Conservation (phyloP, 306 rosid genomes). For the Begonia peltatifolia region DNA sequence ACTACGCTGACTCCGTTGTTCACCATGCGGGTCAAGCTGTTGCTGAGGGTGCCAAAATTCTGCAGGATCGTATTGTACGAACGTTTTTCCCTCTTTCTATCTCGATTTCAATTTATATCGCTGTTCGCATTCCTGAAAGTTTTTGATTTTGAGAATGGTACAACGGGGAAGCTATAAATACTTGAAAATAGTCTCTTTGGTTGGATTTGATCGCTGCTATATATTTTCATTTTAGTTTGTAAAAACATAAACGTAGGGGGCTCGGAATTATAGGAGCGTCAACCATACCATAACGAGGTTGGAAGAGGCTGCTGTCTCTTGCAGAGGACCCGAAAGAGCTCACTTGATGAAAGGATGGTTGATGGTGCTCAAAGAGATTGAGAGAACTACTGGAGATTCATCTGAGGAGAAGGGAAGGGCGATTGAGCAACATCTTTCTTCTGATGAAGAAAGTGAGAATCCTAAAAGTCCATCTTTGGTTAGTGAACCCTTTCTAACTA, state of each 20-base stretch:
- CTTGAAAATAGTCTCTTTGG: background rate
- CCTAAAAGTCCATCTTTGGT: conserved; percentile 62
- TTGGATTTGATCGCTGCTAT: background rate
- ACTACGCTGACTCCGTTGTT: conserved; percentile 92
- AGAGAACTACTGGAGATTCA: conserved; percentile 26
- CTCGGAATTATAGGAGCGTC: conserved; percentile 56
- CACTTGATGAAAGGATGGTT: conserved; percentile 81
- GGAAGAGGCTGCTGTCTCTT: conserved; percentile 82
- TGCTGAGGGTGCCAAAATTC: conserved; percentile 83
- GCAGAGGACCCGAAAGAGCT: conserved; percentile 60
- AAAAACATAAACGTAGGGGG: conserved; percentile 23
- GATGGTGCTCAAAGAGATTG: conserved; percentile 64
- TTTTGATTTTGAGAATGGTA: no score
- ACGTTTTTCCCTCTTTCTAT: background rate
- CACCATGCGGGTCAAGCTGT: conserved; percentile 99
- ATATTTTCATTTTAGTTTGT: background rate
- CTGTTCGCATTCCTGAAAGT: no score
- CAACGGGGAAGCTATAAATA: no score
- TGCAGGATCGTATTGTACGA: conserved; percentile 86
- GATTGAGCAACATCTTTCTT: conserved; percentile 34
- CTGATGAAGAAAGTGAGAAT: conserved; percentile 49
- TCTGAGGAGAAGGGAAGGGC: conserved; percentile 44
- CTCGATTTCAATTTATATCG: background rate
- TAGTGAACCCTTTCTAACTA: conserved; percentile 1
- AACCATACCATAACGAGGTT: conserved; percentile 52